A percentile compares a stretch with the other conserved stretches of the same genome.
phyloP scores from a whole-genome alignment of 2,329 filamentous ascomycete genomes.

The Trichoderma arundinaceum region DNA sequence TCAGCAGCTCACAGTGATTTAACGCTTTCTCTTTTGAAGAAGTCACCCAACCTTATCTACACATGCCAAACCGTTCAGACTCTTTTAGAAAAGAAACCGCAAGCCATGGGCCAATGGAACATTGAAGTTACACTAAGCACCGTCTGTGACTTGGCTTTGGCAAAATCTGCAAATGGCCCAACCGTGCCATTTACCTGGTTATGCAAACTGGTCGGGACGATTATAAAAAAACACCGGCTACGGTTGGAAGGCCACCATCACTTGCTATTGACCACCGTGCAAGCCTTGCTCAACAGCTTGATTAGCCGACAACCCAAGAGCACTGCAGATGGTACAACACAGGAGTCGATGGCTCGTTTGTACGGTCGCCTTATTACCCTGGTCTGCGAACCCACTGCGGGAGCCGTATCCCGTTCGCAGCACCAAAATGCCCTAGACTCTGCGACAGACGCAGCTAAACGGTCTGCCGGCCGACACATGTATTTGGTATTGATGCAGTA shows the following conservation, averaged over 20 bases:
- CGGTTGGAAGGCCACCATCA: slow-evolving; percentile 68
- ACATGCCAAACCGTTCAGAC: slow-evolving; percentile 51
- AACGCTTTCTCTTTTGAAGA: slow-evolving; percentile 43
- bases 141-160: slow-evolving; percentile 47
- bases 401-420: slow-evolving; percentile 57
- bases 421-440: slow-evolving; percentile 59
- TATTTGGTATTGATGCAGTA: slow-evolving; percentile 65
- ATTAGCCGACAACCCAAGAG: slow-evolving; percentile 41
- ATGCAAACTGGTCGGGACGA: slow-evolving; percentile 59
- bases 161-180: slow-evolving; percentile 37
- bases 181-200: slow-evolving; percentile 52
- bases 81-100: slow-evolving; percentile 57
- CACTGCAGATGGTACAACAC: slow-evolving; percentile 39
- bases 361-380: slow-evolving; percentile 63
- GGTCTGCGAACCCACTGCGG: slow-evolving; percentile 63
- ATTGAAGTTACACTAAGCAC: slow-evolving; percentile 59
- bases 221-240: slow-evolving; percentile 65
- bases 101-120: slow-evolving; percentile 63
- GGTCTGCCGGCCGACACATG: slow-evolving; percentile 66
- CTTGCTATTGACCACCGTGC: slow-evolving; percentile 59
- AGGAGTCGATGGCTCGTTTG: slow-evolving; percentile 54
- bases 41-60: slow-evolving; percentile 45
- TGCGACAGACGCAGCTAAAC: slow-evolving; percentile 65
- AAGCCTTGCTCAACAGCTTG: slow-evolving; percentile 61
- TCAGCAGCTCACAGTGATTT: slow-evolving; percentile 52